Conservation (phyloP, 148 eudicot genomes). For the Arbutus unedo region DNA sequence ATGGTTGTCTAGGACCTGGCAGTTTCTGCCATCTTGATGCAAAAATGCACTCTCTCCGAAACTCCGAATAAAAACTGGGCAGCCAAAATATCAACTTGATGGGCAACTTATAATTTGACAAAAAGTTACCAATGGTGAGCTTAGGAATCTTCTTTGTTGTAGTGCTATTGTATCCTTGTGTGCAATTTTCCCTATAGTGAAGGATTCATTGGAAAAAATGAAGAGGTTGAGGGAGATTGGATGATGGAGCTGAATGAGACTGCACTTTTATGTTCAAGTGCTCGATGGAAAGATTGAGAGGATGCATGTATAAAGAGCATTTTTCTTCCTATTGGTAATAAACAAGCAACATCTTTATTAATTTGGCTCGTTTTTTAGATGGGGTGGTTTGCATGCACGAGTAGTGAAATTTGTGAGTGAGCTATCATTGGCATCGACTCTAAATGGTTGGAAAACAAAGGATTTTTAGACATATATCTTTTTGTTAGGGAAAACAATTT, state of each 20-base stretch:
- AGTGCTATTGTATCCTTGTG: not conserved
- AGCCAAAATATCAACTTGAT: not conserved
- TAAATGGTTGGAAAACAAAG: not conserved
- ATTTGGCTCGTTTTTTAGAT: not conserved
- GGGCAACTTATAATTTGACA: not conserved
- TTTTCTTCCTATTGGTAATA: not conserved
- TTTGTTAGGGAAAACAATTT: not conserved
- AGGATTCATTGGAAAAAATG: not conserved
- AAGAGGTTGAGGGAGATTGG: not conserved
- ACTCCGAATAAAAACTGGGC: not conserved
- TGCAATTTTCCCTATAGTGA: not conserved
- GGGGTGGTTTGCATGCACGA: not conserved
- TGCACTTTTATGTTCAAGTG: not conserved
- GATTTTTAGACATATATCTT: not conserved
- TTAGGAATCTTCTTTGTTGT: constrained; percentile 1
- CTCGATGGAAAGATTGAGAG: not conserved
- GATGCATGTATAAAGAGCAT: not conserved
- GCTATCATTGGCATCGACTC: not conserved
- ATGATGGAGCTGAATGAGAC: not conserved
- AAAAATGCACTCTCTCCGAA: not conserved
- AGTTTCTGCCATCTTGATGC: not conserved
- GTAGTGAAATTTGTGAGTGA: not conserved
- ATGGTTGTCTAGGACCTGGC: not conserved
- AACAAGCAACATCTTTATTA: not conserved
- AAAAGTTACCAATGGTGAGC: not conserved